Base-by-base conservation (phyloP, 2,329 filamentous ascomycete species). In the Alternaria angustiovoidea region DNA sequence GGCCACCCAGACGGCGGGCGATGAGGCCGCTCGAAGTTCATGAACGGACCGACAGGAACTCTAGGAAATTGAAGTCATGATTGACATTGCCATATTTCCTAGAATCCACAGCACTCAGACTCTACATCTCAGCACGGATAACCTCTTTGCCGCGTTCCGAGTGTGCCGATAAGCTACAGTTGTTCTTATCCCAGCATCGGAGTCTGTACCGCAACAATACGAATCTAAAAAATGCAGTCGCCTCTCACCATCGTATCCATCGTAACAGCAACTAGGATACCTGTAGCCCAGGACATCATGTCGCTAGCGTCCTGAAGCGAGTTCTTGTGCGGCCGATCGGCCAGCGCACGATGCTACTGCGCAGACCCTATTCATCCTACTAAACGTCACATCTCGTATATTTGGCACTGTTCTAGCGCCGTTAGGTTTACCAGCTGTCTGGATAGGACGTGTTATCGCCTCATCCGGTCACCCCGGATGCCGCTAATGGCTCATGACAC, bases 351-450 rank as follows among this genome's bases (percentile, higher is more conserved):
- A 52, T 57, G 47, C 47, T 51, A 46, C 18, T 47, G n/a, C 22
- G 28, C 46, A 48, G 4, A 11, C 46, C 30, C 34, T 22, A 34
- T 48, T 24, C 46, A 48, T 48, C 32, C 24, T 20, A 28, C 24
- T 18, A 28, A 22, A 58, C 56, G 56, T 58, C 56, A 58, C 56
- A 47, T 41, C 56, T 53, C 56, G 56, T 54, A 58, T 48, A 39
- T 28, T 53, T 30, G 46, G 54, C 38, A 42, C 11, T 20, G 7
- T 41, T 43, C 16, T n/a, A 28, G 32, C 24, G 18, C 24, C 30
- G 34, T 18, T 49, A 6, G 46, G 46, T 26, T 24, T 49, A 24
- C 46, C 30, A 26, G 20, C 20, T 49, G 20, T 36, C 46, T 32
- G 8, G 20, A 51, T 51, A 51, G 26, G 54, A 36, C 22, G 18